Conservation (phyloP, 139 green algal genomes). For the Volvox reticuliferus region DNA sequence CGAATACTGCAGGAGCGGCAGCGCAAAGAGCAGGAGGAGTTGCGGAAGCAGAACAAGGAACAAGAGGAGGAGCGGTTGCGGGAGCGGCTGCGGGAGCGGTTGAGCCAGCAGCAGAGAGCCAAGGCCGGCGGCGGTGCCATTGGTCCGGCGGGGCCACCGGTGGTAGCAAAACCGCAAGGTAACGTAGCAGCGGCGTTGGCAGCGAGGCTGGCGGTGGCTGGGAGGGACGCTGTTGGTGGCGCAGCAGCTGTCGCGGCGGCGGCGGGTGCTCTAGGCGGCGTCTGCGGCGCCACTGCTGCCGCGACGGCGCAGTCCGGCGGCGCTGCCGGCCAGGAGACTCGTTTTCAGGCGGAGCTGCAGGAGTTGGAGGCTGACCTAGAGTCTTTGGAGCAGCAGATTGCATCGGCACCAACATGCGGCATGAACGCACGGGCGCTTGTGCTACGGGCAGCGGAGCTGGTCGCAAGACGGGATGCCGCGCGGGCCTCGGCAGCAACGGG, state of each 20-base stretch:
- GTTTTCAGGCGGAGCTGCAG: background rate
- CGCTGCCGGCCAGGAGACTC: background rate
- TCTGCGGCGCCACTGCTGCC: background rate
- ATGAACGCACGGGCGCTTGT: conserved; percentile 16
- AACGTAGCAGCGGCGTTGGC: background rate
- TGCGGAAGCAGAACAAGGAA: background rate
- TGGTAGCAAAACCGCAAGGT: background rate
- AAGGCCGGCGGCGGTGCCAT: background rate
- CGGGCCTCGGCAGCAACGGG: background rate
- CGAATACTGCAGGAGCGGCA: background rate
- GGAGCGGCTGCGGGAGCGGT: background rate
- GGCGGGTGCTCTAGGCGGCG: background rate
- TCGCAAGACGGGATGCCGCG: conserved; percentile 28
- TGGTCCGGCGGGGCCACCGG: background rate
- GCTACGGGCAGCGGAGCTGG: conserved; percentile 27
- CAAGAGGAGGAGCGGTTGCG: conserved; percentile 26
- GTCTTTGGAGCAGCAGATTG: conserved; percentile 5
- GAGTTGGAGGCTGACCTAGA: conserved; percentile 15
- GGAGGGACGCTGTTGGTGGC: background rate
- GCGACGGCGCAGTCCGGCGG: background rate
- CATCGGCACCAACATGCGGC: conserved; percentile 12
- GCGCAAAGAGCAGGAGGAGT: background rate
- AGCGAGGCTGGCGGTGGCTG: background rate
- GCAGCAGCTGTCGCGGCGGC: background rate
- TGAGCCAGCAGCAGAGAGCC: background rate